Percentiles rank a stretch among this genome's conserved stretches.
phyloP scores from a whole-genome alignment of 176 grass and related monocot genomes.

The Paspalum notatum region DNA sequence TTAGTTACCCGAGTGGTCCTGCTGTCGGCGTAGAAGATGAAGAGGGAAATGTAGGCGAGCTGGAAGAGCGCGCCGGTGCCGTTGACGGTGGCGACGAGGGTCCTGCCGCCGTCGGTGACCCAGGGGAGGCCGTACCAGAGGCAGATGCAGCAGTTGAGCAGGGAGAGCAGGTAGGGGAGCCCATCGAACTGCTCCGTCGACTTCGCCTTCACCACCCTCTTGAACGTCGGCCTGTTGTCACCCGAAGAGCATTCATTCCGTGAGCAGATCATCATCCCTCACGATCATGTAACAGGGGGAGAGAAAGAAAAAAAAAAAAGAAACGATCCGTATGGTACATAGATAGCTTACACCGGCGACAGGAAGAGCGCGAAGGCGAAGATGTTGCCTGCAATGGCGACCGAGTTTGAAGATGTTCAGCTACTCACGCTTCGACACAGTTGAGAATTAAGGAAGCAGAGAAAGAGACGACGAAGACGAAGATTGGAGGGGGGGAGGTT shows the following conservation, averaged over 20 bases:
- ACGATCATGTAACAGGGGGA: not conserved
- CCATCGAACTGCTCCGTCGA: conserved; percentile 88
- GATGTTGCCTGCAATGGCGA: conserved; percentile 60
- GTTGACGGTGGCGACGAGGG: conserved; percentile 83
- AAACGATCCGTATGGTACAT: not conserved
- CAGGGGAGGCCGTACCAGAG: conserved; percentile 88
- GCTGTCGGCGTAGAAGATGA: conserved; percentile 66
- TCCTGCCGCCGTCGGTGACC: conserved; percentile 54
- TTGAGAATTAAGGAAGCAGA: not conserved
- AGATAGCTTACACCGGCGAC: conserved; percentile 69
- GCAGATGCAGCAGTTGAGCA: conserved; percentile 88
- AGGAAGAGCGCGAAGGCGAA: conserved; percentile 81
- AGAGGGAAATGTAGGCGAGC: conserved; percentile 67
- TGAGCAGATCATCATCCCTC: not conserved
- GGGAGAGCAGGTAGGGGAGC: conserved; percentile 68
- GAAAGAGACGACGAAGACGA: too few species aligned
- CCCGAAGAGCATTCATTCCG: not conserved
- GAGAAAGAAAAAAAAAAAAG: not conserved
- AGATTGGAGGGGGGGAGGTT: not conserved
- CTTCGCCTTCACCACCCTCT: conserved; percentile 65
- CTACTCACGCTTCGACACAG: not conserved
- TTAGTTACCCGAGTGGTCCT: conserved; percentile 52
- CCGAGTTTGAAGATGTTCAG: not conserved
- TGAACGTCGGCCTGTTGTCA: conserved; percentile 63
- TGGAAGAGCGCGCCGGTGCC: conserved; percentile 69